Evolutionary conservation across 2,329 filamentous ascomycete genomes (phyloP), one percentile per base, ranked within the genome.

Genomic region (Plectosphaerella plurivora): DNA sequence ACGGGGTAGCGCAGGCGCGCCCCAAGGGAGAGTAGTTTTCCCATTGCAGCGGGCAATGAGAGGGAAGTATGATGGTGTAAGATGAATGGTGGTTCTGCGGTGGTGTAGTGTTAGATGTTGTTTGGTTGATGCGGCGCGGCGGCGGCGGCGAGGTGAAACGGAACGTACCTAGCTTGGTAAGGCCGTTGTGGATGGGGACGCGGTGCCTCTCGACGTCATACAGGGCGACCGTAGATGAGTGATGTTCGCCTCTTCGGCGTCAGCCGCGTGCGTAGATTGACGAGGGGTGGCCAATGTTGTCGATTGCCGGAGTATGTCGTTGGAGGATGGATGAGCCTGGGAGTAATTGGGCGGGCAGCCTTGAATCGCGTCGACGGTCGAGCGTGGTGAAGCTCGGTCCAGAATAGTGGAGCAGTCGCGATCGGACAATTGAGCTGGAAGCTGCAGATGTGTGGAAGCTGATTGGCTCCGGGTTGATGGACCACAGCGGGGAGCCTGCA

Each of bases 1-100:
- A 97, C 92, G 63, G 94, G 94, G 72, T 97, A 99, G 71, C 88
- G 88, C 61, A 97, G 83, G 71, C 82, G 77, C 61, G 77, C 71
- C 63, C 82, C 82, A 53, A 85, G 65, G 51, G 70, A 74, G 53
- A 86, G 67, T 55, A 65, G 68, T 60, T 77, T 77, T 51, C 69
- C 70, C 73, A 77, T 73, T 24, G 51, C 45, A 37, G 35, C 24
- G 47, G 44, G 51, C 41, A 44, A 44, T n/a, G 16, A 33, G 28
- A 33, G 11, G 28, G 28, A 33, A 33, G 28, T 12, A 20, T 44
- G 15, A 14, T 44, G 41, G 5, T 7, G 3, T 33, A 33, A 33
- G 28, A 33, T 33, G 28, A 33, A 33, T 33, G 28, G 8, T 33
- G 28, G 8, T 33, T 33, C 28, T 33, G 28, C 7, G 28, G 8